Evolutionary conservation across 2,329 filamentous ascomycete species (phyloP), one percentile per base, ranked within the genome.

Genomic region (Fusarium sp.): DNA sequence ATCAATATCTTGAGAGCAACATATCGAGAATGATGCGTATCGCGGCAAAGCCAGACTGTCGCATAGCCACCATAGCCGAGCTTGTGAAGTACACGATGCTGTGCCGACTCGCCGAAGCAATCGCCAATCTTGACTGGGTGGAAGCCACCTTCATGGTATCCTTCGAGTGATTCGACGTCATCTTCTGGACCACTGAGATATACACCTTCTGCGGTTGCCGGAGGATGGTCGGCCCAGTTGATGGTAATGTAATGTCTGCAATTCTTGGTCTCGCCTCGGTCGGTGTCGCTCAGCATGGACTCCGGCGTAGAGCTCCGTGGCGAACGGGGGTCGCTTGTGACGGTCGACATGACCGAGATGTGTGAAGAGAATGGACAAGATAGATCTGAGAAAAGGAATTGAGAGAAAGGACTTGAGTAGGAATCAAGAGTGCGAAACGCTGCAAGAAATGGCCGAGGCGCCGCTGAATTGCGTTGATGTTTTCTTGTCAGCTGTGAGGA

Each of bases 21-120:
- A 2, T 71, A 66, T 0, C 54, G 23, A 0, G 2, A 0, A 1
- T 20, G 6, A 9, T 52, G 0, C 0, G 10, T 27, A 6, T 71
- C 61, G 0, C 56, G 48, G 10, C 67, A 71, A 0, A 74, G 67
- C 68, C 68, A 72, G 0, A 77, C 67, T 0, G 67, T 76, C 0
- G 67, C 63, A 1, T 66, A 75, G 0, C 73, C 73, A 0, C 74
- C 70, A 11, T 75, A 32, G 0, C 74, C 74, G 0, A 76, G 70
- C 7, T 73, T 76, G 1, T 75, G 72, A 1, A 75, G 41, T 1
- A 75, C 30, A 0, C 27, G 60, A 30, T 76, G 75, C 0, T 66
- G 45, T 25, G 7, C 23, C 0, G 39, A 35, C 2, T 59, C n/a
- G 0, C 67, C 67, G 4, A 70, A 2, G 0, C 18, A 6, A 1